Conservation (phyloP, 2,329 filamentous ascomycete species). For the Mycosphaerella sp. region DNA sequence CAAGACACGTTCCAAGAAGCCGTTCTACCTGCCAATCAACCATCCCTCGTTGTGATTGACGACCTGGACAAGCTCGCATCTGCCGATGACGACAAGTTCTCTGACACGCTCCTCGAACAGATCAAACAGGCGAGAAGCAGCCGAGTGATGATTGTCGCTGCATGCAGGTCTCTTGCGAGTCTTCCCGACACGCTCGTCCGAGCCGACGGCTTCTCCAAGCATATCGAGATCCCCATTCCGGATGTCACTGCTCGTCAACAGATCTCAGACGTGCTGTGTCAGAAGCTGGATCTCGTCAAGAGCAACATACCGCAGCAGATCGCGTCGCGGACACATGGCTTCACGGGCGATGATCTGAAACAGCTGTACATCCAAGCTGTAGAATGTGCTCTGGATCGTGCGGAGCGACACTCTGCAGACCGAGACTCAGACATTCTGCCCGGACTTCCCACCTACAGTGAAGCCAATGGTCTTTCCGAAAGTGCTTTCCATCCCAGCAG, state of each 20-base stretch:
- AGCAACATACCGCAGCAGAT: conserved; percentile 54
- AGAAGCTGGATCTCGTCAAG: conserved; percentile 41
- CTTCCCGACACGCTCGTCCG: conserved; percentile 64
- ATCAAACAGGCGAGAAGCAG: conserved; percentile 51
- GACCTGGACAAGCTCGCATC: conserved; percentile 64
- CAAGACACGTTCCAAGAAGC: conserved; percentile 65
- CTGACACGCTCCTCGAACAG: conserved; percentile 43
- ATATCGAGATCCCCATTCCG: conserved; percentile 71
- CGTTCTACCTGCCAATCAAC: conserved; percentile 47
- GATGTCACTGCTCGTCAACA: conserved; percentile 63
- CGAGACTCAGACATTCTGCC: conserved; percentile 7
- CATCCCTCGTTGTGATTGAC: conserved; percentile 74
- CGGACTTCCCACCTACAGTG: conserved; percentile 15
- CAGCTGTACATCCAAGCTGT: conserved; percentile 54
- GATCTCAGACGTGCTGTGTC: conserved; percentile 60
- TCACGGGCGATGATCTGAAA: conserved; percentile 71
- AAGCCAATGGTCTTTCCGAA: not conserved
- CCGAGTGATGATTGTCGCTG: conserved; percentile 65
- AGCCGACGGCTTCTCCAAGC: conserved; percentile 56
- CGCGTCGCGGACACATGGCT: conserved; percentile 76
- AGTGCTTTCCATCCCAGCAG: not conserved
- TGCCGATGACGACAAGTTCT: conserved; percentile 45
- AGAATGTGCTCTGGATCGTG: conserved; percentile 34
- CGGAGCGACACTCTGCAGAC: conserved; percentile 22
- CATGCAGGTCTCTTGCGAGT: conserved; percentile 65